Conservation (phyloP, 352 stramenopile genomes). For the Pythium diclinum region DNA sequence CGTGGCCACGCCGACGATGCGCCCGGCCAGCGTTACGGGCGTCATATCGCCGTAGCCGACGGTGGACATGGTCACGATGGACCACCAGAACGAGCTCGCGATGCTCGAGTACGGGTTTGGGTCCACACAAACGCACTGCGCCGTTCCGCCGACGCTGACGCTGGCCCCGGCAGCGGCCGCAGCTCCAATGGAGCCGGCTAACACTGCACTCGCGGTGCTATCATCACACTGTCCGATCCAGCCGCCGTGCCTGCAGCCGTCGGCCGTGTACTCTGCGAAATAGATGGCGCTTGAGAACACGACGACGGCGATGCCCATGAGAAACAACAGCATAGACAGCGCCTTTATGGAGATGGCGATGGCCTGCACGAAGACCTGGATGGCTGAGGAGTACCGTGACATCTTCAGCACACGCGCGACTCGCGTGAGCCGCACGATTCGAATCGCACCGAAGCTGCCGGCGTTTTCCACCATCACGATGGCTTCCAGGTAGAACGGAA, state of each 20-base stretch:
- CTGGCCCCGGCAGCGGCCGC: slow-evolving; percentile 15
- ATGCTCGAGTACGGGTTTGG: slow-evolving; percentile 85
- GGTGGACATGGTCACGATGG: slow-evolving; percentile 91
- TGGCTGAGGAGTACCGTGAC: slow-evolving; percentile 82
- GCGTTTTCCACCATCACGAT: slow-evolving; percentile 67
- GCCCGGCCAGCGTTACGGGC: slow-evolving; percentile 67
- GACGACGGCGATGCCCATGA: slow-evolving; percentile 83
- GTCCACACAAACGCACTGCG: slow-evolving; percentile 55
- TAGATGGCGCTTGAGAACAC: slow-evolving; percentile 85
- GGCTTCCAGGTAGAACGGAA: slow-evolving; percentile 82
- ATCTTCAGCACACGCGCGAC: slow-evolving; percentile 86
- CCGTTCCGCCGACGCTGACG: slow-evolving; percentile 6
- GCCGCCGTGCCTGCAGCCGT: slow-evolving; percentile 55
- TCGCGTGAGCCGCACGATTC: slow-evolving; percentile 80
- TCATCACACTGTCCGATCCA: slow-evolving; percentile 52
- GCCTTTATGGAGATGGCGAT: slow-evolving; percentile 74
- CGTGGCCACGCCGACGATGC: slow-evolving; percentile 64
- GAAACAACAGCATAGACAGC: slow-evolving; percentile 85
- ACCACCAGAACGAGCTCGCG: slow-evolving; percentile 83
- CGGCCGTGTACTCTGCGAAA: slow-evolving; percentile 70
- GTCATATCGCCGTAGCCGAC: slow-evolving; percentile 88
- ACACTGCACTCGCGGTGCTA: slow-evolving; percentile 14
- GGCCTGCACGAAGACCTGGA: slow-evolving; percentile 79
- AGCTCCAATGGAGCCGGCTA: slow-evolving; percentile 27
- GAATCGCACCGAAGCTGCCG: slow-evolving; percentile 63